Evolutionary conservation across 2,329 filamentous ascomycete species (phyloP).

Genomic region (Pleurostoma richardsiae): DNA sequence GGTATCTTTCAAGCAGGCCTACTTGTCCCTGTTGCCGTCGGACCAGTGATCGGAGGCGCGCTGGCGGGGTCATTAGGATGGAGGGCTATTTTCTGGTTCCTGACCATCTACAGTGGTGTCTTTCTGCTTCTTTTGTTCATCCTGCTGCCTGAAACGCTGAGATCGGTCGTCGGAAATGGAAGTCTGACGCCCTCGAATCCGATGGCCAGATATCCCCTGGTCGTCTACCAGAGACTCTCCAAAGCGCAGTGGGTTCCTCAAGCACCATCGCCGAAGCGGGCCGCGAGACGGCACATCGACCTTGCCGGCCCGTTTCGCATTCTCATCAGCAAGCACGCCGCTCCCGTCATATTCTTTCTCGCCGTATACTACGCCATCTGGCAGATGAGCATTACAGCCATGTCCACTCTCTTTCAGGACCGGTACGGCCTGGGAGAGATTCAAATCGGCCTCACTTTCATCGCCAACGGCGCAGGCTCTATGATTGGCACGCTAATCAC

Average conservation of each 20-base stretch:
- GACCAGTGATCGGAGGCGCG: constrained; percentile 48
- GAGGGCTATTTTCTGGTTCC: constrained; percentile 49
- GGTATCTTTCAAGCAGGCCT: constrained; percentile 34
- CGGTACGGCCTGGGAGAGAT: constrained; percentile 36
- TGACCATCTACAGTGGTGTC: constrained; percentile 34
- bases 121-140: constrained; percentile 33
- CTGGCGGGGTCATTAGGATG: constrained; percentile 45
- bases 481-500: constrained; percentile 47
- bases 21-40: constrained; percentile 28
- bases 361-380: constrained; percentile 47
- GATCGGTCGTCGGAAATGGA: constrained; percentile 38
- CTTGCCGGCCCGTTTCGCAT: constrained; percentile 39
- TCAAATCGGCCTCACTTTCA: constrained; percentile 44
- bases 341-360: constrained; percentile 39
- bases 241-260: constrained; percentile 13
- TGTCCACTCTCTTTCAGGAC: constrained; percentile 41
- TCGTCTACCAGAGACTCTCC: constrained; percentile 24
- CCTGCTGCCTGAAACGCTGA: constrained; percentile 40
- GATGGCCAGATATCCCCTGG: constrained; percentile 21
- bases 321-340: constrained; percentile 35
- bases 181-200: constrained; percentile 11
- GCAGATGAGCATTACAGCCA: constrained; percentile 50
- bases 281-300: constrained; percentile 25
- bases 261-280: constrained; percentile 3
- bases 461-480: constrained; percentile 49